phyloP scores from a whole-genome alignment of 1,284 basidiomycete species.

The Ustilago loliicola region DNA sequence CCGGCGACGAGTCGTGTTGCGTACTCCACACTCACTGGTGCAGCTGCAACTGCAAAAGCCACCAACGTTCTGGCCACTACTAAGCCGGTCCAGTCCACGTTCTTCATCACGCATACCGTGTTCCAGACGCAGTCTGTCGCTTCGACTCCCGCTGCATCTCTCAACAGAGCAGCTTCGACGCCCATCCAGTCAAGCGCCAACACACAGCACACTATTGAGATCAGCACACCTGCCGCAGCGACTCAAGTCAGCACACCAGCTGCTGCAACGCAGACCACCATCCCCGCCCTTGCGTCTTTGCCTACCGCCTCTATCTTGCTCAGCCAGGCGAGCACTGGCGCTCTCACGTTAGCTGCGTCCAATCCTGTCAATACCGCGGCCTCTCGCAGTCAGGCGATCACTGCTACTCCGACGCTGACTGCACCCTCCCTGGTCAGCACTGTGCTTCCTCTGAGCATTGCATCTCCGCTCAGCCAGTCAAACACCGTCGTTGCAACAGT shows the following conservation, averaged over 20 bases:
- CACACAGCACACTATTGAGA: not conserved
- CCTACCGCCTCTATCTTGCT: not conserved
- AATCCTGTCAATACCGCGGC: not conserved
- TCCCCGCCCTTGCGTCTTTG: not conserved
- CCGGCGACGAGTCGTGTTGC: not conserved
- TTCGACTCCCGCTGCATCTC: conserved; percentile 6
- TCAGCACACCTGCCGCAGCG: not conserved
- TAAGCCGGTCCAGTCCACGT: not conserved
- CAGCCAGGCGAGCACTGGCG: not conserved
- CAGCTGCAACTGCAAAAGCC: conserved; percentile 1
- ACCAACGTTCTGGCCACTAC: conserved; percentile 9
- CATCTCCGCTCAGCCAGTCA: not conserved
- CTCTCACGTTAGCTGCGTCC: not conserved
- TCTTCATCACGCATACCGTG: not conserved
- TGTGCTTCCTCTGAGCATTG: not conserved
- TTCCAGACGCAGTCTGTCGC: not conserved
- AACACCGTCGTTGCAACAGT: not conserved
- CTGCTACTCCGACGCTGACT: not conserved
- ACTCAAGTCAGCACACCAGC: not conserved
- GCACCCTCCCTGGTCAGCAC: not conserved
- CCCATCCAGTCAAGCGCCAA: not conserved
- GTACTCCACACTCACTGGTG: not conserved
- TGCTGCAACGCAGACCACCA: not conserved
- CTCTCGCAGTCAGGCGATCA: not conserved
- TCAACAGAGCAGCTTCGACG: conserved; percentile 12